Conservation (phyloP, 129 eudicot species). For the Lactuca sativa region DNA sequence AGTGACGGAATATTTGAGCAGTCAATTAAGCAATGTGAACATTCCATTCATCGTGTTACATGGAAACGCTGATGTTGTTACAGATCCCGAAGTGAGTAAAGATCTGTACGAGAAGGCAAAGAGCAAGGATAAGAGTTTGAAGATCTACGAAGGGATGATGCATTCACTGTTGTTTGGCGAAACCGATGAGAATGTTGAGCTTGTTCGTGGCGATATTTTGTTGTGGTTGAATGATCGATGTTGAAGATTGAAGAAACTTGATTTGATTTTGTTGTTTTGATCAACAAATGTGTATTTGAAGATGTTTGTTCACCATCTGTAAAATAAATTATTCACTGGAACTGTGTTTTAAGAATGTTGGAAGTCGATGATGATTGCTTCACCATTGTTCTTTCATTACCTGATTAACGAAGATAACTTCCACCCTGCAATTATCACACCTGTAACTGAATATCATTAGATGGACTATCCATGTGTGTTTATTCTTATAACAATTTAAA, state of each 20-base stretch:
- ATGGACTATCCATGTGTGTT: neutral
- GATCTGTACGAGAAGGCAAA: slow-evolving; percentile 65
- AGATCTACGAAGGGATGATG: slow-evolving; percentile 81
- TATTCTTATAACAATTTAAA: neutral
- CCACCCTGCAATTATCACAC: neutral
- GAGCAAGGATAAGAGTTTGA: slow-evolving; percentile 69
- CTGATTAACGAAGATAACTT: no score
- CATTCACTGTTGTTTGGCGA: slow-evolving; percentile 95
- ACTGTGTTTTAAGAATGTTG: slow-evolving; percentile 17
- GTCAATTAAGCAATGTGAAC: slow-evolving; percentile 45
- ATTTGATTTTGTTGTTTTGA: slow-evolving; percentile 1
- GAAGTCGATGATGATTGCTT: neutral
- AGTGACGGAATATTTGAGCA: slow-evolving; percentile 60
- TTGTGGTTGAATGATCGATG: slow-evolving; percentile 69
- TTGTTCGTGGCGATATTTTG: slow-evolving; percentile 65
- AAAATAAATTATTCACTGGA: slow-evolving; percentile 4
- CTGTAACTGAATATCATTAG: neutral
- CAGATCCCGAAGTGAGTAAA: slow-evolving; percentile 78
- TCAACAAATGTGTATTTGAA: neutral
- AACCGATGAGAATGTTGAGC: slow-evolving; percentile 80
- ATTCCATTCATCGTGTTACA: slow-evolving; percentile 70
- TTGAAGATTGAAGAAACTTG: slow-evolving; percentile 22
- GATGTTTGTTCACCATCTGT: slow-evolving; percentile 9
- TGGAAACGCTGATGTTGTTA: slow-evolving; percentile 79
- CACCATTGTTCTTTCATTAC: slow-evolving; percentile 7